Base-by-base conservation (phyloP, 371 early-diverging fungal species). In the Rhizopus microsporus region DNA sequence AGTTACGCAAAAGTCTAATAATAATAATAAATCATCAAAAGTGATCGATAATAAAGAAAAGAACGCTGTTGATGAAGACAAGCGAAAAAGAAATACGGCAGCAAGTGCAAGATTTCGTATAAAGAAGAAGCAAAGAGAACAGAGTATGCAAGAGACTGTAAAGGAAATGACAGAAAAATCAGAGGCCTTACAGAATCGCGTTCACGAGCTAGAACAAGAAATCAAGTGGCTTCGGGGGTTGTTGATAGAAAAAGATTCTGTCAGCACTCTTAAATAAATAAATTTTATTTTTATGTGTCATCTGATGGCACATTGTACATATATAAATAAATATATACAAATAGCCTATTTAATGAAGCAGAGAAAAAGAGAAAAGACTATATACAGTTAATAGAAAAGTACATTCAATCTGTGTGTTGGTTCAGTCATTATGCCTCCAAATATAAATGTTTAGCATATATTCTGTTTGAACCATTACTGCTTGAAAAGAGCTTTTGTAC, bases 41-140 rank as follows among this genome's bases (percentile, higher is more conserved):
- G 7, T 9, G 12, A 29, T 8, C 15, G 47, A 34, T 37, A 34
- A 34, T 9, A 47, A 17, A 54, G 62, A 61, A 38, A 56, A 33
- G 31, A n/a, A 16, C 2, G 12, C 50, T 5, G 32, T 47, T 23
- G 87, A 87, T 55, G 90, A 88, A 45, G 96, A 94, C 65, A 95
- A 95, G 72, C 82, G 96, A 40, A 77, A 85, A 30, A 80, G 96
- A 34, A 96, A 96, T 77, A 96, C 96, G 3, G 93, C 90, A 5
- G 97, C 97, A 0, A 93, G 93, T 1, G 96, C 96, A 5, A 77
- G 97, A 31, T 97, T 97, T 82, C 86, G 97, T 3, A 81, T 93
- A 40, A 93, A 94, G 83, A 97, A 96, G 70, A 92, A 93, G 62
- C 60, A 79, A 57, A 84, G 88, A 47, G 95, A 95, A 67, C 87